Conservation (phyloP, 306 rosid genomes). For the Acacia acuminata region DNA sequence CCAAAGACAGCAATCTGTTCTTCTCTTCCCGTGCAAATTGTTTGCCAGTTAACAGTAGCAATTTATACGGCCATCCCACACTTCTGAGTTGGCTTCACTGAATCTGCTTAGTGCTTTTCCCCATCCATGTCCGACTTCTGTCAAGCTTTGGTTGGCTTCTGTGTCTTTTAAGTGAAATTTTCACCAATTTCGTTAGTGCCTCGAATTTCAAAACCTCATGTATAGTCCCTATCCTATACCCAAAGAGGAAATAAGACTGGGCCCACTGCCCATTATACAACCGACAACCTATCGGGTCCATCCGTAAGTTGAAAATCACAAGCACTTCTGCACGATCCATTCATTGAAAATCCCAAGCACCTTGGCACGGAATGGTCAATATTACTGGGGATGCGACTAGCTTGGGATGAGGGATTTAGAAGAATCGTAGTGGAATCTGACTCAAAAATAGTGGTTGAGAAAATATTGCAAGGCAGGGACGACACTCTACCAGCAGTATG, state of each 20-base stretch:
- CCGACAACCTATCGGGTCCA: neutral
- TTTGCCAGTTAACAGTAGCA: neutral
- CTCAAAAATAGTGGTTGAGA: too few species aligned
- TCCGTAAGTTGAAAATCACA: neutral
- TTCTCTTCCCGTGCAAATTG: neutral
- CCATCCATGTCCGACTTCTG: neutral
- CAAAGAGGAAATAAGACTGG: neutral
- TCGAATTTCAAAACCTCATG: neutral
- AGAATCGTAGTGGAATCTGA: too few species aligned
- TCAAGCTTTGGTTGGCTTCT: neutral
- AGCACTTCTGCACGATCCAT: neutral
- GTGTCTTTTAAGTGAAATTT: neutral
- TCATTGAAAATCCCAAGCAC: neutral
- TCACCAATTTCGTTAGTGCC: neutral
- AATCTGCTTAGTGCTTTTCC: neutral
- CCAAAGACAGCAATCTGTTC: neutral
- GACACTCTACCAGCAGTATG: too few species aligned
- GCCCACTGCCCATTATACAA: neutral
- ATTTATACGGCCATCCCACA: neutral
- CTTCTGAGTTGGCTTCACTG: neutral
- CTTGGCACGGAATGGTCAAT: neutral
- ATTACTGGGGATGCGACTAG: too few species aligned
- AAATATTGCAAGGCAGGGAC: too few species aligned
- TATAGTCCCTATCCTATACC: neutral
- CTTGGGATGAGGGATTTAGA: too few species aligned